Percentiles rank a stretch among this genome's conserved stretches.
These are phyloP conservation scores for Streptanthus diversifolius DNA, from an alignment of 345 rosid genomes.

Conservation along the genomic window DNA sequence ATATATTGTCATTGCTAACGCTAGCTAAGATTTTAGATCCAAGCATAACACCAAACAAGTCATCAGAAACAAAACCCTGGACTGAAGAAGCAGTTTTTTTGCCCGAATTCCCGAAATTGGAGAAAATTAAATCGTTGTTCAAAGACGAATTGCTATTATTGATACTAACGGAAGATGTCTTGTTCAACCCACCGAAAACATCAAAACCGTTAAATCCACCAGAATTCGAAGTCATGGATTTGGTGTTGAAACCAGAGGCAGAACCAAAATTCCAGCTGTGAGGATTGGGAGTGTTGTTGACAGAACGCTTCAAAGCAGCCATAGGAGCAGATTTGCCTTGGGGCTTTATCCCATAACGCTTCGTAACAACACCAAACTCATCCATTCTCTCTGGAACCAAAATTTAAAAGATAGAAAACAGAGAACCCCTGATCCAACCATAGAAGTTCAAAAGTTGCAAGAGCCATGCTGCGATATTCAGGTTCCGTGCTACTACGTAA, in stretches of 20 bases:
- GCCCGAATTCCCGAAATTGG: slow-evolving; percentile 31
- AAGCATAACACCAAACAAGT: slow-evolving; percentile 46
- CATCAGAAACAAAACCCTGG: slow-evolving; percentile 38
- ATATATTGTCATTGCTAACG: slow-evolving; percentile 35
- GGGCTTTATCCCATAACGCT: slow-evolving; percentile 72
- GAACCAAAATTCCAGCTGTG: slow-evolving; percentile 31
- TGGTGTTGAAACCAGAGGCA: not conserved
- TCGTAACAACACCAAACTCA: slow-evolving; percentile 76
- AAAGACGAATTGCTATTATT: slow-evolving; percentile 36
- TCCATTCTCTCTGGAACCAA: slow-evolving; percentile 46
- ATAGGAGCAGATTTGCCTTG: slow-evolving; percentile 90
- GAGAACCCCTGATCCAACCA: not conserved
- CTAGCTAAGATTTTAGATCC: slow-evolving; percentile 37
- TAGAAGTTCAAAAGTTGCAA: not conserved
- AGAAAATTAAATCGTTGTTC: slow-evolving; percentile 49
- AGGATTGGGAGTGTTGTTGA: slow-evolving; percentile 10
- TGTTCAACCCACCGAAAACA: slow-evolving; percentile 45
- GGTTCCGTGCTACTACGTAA: no score
- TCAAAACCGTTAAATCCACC: slow-evolving; percentile 45
- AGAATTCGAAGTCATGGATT: slow-evolving; percentile 22
- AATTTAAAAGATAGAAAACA: not conserved
- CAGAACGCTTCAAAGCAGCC: slow-evolving; percentile 58
- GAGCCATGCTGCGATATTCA: not conserved
- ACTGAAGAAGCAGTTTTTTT: slow-evolving; percentile 26
- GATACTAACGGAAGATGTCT: slow-evolving; percentile 17